Evolutionary conservation across 805 yeast species (phyloP), one percentile per base, ranked within the genome.

Genomic region (Nakazawaea populi): DNA sequence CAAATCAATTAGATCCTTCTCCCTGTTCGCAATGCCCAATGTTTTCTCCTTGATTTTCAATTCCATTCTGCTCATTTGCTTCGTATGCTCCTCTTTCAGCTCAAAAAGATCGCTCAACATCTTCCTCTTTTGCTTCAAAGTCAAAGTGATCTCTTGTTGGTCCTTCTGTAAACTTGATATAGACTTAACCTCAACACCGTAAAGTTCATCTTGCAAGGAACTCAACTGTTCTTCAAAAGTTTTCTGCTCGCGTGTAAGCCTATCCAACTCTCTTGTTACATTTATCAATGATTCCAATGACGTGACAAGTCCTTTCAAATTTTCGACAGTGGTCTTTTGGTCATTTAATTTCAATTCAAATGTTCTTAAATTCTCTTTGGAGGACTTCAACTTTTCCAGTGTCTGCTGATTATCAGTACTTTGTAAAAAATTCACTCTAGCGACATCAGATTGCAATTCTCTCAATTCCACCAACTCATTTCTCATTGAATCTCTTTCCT

Each of bases 11-110:
- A 80, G 66, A 5, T 80, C 66, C 44, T 69, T 71, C 58, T 83
- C 87, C 51, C 80, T 61, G 42, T 76, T 73, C 55, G 80, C 77
- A 29, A 87, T 75, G 3, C 60, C 57, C 42, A 85, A 62, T 56
- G 72, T 71, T 48, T 75, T 72, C 56, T 83, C 87, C 52, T 81
- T 80, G 11, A 82, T 64, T 36, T 65, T 64, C 35, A 68, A 73
- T 52, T 83, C 85, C 27, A 82, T 55, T 11, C 70, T 64, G 6
- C 70, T 67, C 24, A 76, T 50, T 37, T 76, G 79, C 42, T 71
- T 70, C 29, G 76, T 74, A 7, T 64, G 62, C 4, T 59, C 50
- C 46, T 80, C 85, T 55, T 75, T 75, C 6, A 70, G 69, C 27
- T 76, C 79, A 3, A 55, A 56, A 6, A 73, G 53, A 3, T 57